phyloP scores from a whole-genome alignment of 306 rosid genomes.

The Mimosa bimucronata region DNA sequence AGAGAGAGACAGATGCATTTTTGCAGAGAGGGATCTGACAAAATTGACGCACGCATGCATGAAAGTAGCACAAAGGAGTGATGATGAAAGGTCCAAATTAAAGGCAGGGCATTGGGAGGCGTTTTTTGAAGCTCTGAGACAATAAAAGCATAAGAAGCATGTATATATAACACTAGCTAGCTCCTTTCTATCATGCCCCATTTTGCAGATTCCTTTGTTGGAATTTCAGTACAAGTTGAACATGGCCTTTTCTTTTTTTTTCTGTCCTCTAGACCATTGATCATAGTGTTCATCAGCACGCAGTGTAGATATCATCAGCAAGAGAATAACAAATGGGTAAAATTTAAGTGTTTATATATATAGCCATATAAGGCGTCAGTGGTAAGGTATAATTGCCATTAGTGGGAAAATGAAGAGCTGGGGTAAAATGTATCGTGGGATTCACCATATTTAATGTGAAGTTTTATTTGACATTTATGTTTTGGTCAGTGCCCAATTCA shows the following conservation, averaged over 20 bases:
- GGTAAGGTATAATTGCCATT: neutral
- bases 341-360: neutral
- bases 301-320: neutral
- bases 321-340: neutral
- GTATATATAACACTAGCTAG: neutral
- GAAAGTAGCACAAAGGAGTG: slow-evolving; percentile 5
- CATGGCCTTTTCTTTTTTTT: neutral
- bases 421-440: neutral
- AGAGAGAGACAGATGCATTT: no score
- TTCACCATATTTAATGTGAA: neutral
- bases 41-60: slow-evolving; percentile 19
- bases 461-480: neutral
- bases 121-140: slow-evolving; percentile 9
- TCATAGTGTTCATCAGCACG: slow-evolving; percentile 3
- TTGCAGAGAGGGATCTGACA: slow-evolving; percentile 22
- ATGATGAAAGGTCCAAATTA: slow-evolving; percentile 16
- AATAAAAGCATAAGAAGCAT: neutral
- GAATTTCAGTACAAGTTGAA: slow-evolving; percentile 17
- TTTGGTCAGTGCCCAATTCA: neutral
- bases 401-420: neutral
- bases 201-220: neutral
- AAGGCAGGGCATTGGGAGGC: slow-evolving; percentile 16
- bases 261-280: neutral
- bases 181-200: neutral
- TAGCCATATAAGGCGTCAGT: neutral